Evolutionary conservation across 202 grass and related monocot species (phyloP), one percentile per base, ranked within the genome.

Genomic region (Musa balbisiana): DNA sequence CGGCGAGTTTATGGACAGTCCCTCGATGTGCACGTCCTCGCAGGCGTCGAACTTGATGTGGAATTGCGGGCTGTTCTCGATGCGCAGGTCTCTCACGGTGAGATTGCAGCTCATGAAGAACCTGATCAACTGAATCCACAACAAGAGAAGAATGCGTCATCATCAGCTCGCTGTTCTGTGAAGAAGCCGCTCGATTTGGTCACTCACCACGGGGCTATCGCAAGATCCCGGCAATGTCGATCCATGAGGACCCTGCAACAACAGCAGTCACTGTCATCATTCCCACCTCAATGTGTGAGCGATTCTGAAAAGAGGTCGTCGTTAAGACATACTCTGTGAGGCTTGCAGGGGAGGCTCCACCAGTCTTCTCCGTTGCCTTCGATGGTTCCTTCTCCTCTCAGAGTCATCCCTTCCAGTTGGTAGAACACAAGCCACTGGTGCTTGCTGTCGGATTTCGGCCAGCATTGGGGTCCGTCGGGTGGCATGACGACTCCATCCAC

Each of bases 311-410:
- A 20, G 13, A 62, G 20, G 58, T 8, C 15, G 14, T 11, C 29
- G 26, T 8, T 20, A 26, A 77, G 64, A 72, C 77, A 69, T 92
- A 92, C 93, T 85, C 85, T 91, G 86, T 97, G 93, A 55, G 93
- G 93, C 22, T 97, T 97, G 83, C 93, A 97, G 60, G 93, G 90
- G 79, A 97, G 93, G 65, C 84, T 89, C 93, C 93, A 93, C 93
- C 93, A 97, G 0, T 81, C 81, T 80, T 97, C 90, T 64, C 93
- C 93, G 49, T 97, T 97, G 20, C 93, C 93, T 50, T 97, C 93
- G 51, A 97, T 93, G 11, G 90, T 97, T 83, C 93, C 93, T 21
- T 55, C 22, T 11, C 90, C 93, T 58, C 83, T 76, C 69, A 97
- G 80, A 8, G 86, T 89, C 81, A 97, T 51, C 25, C 84, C 88